Evolutionary conservation across 306 rosid species (phyloP).

Genomic region (Cicer chorassanicum): DNA sequence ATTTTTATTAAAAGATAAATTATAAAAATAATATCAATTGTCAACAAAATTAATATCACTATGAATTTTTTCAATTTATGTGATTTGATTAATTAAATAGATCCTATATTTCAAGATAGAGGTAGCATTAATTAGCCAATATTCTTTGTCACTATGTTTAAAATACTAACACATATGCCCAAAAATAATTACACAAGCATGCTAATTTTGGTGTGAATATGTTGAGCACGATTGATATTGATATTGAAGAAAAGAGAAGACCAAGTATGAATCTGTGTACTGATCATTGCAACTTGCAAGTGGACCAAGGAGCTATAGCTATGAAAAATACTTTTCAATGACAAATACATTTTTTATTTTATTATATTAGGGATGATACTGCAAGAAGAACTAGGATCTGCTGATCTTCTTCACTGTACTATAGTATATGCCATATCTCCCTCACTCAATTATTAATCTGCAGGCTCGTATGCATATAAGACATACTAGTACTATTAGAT

Average conservation of each 20-base stretch:
- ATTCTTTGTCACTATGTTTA: too few relatives aligned
- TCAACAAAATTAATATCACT: too few relatives aligned
- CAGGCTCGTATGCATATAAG: neutral
- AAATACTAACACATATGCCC: too few relatives aligned
- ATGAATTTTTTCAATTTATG: too few relatives aligned
- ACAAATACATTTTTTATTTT: too few relatives aligned
- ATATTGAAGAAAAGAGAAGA: neutral
- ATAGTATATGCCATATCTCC: constrained; percentile 31
- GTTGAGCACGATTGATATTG: neutral
- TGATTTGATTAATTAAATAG: too few relatives aligned
- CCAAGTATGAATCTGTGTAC: neutral
- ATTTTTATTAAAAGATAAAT: too few relatives aligned
- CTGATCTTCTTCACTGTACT: constrained; percentile 27
- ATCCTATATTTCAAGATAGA: too few relatives aligned
- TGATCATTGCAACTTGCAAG: constrained; percentile 39
- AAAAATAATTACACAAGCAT: neutral
- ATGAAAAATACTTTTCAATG: neutral
- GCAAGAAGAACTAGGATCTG: constrained; percentile 58
- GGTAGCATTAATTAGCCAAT: too few relatives aligned
- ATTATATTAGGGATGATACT: neutral
- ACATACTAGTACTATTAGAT: neutral
- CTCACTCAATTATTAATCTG: constrained; percentile 39
- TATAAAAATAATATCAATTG: too few relatives aligned
- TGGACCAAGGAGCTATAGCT: constrained; percentile 35
- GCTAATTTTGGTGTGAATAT: neutral